Evolutionary conservation across 441 rosid genomes (phyloP), one percentile per base, ranked within the genome.

Genomic region (Populus hybrid): DNA sequence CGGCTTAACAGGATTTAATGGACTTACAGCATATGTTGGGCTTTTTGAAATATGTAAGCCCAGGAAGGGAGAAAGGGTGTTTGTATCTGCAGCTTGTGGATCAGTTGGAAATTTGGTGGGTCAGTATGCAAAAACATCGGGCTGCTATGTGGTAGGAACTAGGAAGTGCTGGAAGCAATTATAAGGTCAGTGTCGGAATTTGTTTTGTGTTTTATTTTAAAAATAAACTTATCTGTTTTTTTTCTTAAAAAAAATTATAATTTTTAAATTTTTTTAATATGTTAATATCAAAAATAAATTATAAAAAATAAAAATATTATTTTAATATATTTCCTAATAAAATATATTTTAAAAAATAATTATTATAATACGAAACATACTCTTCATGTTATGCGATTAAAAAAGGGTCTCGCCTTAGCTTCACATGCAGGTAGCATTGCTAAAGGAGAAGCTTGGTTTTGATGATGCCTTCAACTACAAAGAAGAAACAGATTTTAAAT

Each of bases 391-490:
- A 61, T 63, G 4, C 9, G 30, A 18, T 24, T 21, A 63, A 10
- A 26, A 2, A 26, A 10, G 0, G 36, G 0, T 67, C 38, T 36
- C 28, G 36, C 24, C 40, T 10, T 66, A 24, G 21, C 26, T 42
- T 30, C 20, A 28, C 36, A 72, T 14, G 26, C 24, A 91, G 93
- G 93, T 88, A 38, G 82, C 85, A 46, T 28, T 89, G 82, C 92
- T 93, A 2, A 93, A 87, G 83, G 91, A 82, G 57, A 89, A 86
- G 85, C 88, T 93, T 68, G 93, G 97, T 7, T 93, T 90, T 78
- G 91, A 93, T 53, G 90, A 92, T 72, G 98, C 91, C 26, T 92
- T 93, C 84, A 90, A 89, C 84, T 92, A 92, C 81, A 90, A 84
- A 72, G 92, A 88, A 82, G 90, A 89, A 32, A 79, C 80, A 16